Conservation (phyloP, 305 asterid species). For the Fraxinus baroniana region DNA sequence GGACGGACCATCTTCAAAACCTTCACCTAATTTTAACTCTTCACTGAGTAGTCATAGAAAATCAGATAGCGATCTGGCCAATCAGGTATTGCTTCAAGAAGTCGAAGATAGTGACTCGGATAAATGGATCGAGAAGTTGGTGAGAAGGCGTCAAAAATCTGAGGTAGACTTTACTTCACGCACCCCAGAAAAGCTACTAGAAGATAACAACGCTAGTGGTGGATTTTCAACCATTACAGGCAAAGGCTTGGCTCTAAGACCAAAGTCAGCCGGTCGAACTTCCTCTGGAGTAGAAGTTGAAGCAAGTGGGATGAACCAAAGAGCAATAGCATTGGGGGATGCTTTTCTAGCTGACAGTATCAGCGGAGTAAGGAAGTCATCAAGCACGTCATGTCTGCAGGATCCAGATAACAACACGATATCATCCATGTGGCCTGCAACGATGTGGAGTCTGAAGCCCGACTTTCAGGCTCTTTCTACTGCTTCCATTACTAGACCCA, state of each 20-base stretch:
- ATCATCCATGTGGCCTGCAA: constrained; percentile 62
- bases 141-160: constrained; percentile 64
- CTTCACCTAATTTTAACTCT: constrained; percentile 33
- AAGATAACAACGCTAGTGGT: constrained; percentile 37
- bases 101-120: constrained; percentile 39
- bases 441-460: constrained; percentile 73
- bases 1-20: constrained; percentile 39
- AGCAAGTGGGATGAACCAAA: constrained; percentile 33
- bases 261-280: constrained; percentile 54
- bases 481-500: constrained; percentile 62
- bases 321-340: constrained; percentile 45
- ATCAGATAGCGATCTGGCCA: constrained; percentile 47
- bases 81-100: constrained; percentile 38
- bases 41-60: constrained; percentile 65
- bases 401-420: constrained; percentile 54
- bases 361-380: constrained; percentile 64
- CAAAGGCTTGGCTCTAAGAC: constrained; percentile 70
- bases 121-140: constrained; percentile 53
- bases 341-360: constrained; percentile 32
- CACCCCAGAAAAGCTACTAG: constrained; percentile 67
- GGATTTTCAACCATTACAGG: constrained; percentile 53
- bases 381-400: constrained; percentile 68
- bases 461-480: constrained; percentile 72
- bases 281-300: constrained; percentile 39
- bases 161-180: constrained; percentile 45